phyloP scores from a whole-genome alignment of 306 rosid genomes.

The Cucurbita maxima region DNA sequence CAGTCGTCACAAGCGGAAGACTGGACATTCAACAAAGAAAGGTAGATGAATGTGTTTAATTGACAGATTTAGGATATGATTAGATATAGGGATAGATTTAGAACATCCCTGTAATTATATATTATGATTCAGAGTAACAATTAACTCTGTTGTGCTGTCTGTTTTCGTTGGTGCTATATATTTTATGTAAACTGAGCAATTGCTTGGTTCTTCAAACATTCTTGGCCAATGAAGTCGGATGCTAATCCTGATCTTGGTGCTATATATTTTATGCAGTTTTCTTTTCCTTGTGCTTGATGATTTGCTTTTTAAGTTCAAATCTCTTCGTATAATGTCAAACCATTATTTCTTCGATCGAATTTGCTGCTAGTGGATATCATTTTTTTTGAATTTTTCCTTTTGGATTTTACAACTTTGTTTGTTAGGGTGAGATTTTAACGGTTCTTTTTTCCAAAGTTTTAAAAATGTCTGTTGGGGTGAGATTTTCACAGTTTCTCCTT shows the following conservation, averaged over 20 bases:
- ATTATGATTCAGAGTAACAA: conserved; percentile 41
- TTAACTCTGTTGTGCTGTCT: conserved; percentile 45
- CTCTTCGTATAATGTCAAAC: background rate
- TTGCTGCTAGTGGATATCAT: too few species aligned
- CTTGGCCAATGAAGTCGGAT: conserved; percentile 18
- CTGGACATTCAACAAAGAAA: conserved; percentile 78
- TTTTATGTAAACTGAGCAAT: conserved; percentile 55
- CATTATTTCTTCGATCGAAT: background rate
- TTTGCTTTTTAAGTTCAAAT: background rate
- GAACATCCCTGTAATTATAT: conserved; percentile 43
- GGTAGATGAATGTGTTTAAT: conserved; percentile 38
- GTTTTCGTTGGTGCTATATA: conserved; percentile 39
- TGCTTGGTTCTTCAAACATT: conserved; percentile 45
- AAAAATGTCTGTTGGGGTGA: too few species aligned
- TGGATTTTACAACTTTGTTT: too few species aligned
- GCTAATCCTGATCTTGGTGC: conserved; percentile 21
- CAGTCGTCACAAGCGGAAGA: conserved; percentile 98
- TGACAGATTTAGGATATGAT: conserved; percentile 48
- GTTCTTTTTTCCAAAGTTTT: too few species aligned
- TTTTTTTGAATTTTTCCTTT: too few species aligned
- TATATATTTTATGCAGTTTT: background rate
- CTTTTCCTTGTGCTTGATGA: background rate
- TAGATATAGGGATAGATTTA: conserved; percentile 27
- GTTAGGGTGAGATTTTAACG: too few species aligned
- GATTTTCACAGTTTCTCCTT: too few species aligned